Base-by-base conservation (phyloP, 2,329 filamentous ascomycete genomes). In the Ophiostoma sp. region DNA sequence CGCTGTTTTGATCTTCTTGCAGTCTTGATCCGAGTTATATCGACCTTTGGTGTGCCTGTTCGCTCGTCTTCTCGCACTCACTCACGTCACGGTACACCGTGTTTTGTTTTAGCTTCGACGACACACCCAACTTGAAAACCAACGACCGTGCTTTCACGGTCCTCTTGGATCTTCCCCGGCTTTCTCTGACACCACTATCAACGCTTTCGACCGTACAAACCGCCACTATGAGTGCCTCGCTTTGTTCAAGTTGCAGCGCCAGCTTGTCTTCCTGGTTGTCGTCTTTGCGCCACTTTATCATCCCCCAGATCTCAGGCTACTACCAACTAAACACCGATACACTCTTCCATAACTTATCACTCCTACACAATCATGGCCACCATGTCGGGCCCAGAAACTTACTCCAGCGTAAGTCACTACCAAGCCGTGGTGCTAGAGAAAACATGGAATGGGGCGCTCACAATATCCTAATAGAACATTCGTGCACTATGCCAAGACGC, bases 401-500 rank as follows among this genome's bases (percentile, higher is more conserved):
- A 11, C 8, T 23, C 52, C 8, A 3, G 4, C 17, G 52, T 62
- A 27, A 62, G 57, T 33, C 5, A 17, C 20, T 33, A 11, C 7
- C 2, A 27, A 3, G 13, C n/a, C 2, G 8, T 13, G 11, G 17
- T 3, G 27, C 17, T 10, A 1, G 23, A 33, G 10, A 8, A 60
- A 4, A 3, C 17, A 57, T 31, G 4, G 10, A 23, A 13, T 15
- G 4, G 52, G 10, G n/a, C 3, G 31, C 33, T 36, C 13, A 65
- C n/a, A 62, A 7, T 62, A 6, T 20, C 27, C 4, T 17, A 13
- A 23, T 35, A 75, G 73, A 71, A 74, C 7, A 74, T 75, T 39
- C 73, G 73, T 5, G 10, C 52, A 1, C 44, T 70, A 3, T 75
- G 74, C 67, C 72, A 72, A 41, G 67, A 69, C 4, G 74, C 73